Percentiles rank a stretch among this genome's conserved stretches.
These are phyloP conservation scores for Plasmopara halstedii DNA, from an alignment of 352 stramenopile species.

Conservation along the genomic window DNA sequence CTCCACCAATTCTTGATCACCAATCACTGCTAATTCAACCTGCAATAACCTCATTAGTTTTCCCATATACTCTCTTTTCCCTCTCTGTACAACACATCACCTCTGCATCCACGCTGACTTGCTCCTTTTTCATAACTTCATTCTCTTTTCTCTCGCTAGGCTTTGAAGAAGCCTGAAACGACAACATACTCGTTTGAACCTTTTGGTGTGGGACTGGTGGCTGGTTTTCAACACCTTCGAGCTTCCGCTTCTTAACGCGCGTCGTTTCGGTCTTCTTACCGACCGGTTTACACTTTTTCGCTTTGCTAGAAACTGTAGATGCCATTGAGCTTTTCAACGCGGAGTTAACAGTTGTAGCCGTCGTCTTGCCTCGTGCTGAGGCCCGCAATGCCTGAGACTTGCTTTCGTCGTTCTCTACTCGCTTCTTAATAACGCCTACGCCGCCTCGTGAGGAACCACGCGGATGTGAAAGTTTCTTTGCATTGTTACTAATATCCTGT, in stretches of 20 bases:
- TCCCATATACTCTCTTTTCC: neutral
- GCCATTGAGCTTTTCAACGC: conserved; percentile 21
- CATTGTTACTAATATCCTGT: conserved; percentile 77
- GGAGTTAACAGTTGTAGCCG: conserved; percentile 17
- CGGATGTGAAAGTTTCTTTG: conserved; percentile 26
- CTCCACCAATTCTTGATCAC: conserved; percentile 5
- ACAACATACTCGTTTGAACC: conserved; percentile 64
- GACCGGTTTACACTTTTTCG: conserved; percentile 16
- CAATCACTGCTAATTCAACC: conserved; percentile 4
- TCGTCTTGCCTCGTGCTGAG: conserved; percentile 10
- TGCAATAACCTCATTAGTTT: neutral
- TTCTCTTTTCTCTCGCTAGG: conserved; percentile 7
- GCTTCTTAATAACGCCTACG: conserved; percentile 19
- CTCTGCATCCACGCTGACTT: conserved; percentile 7
- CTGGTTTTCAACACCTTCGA: conserved; percentile 32
- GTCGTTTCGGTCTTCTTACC: conserved; percentile 26
- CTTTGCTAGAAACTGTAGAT: conserved; percentile 12
- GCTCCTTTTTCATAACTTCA: conserved; percentile 7
- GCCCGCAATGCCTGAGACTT: conserved; percentile 1
- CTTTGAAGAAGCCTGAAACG: conserved; percentile 38
- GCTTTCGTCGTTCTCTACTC: neutral
- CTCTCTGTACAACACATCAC: conserved; percentile 7
- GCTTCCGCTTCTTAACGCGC: conserved; percentile 35
- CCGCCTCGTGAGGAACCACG: neutral
- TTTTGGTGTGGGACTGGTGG: conserved; percentile 26